These are phyloP conservation scores for Apiospora malaysiana DNA, from an alignment of 2,329 filamentous ascomycete genomes.

Conservation along the genomic window DNA sequence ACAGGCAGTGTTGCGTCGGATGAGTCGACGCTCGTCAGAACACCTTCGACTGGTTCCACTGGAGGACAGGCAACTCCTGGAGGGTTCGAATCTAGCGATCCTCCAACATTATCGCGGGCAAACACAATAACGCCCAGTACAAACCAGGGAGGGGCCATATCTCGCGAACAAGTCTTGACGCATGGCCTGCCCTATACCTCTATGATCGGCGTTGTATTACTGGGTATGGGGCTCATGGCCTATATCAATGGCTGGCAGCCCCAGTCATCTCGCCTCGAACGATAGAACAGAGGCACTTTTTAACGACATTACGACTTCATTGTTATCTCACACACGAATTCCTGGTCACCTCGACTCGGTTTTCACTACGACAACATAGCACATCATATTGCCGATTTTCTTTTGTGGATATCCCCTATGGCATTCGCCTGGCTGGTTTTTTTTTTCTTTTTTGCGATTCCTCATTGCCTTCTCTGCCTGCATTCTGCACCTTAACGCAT, in stretches of 20 bases:
- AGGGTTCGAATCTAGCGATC: conserved; percentile 42
- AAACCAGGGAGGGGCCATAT: conserved; percentile 45
- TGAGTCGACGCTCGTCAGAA: conserved; percentile 28
- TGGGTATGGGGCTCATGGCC: conserved; percentile 85
- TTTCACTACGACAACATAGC: conserved; percentile 9
- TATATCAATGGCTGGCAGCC: conserved; percentile 78
- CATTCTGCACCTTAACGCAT: conserved; percentile 13
- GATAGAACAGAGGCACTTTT: background rate
- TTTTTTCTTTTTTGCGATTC: background rate
- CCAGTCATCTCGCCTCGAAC: conserved; percentile 17
- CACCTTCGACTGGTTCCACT: conserved; percentile 34
- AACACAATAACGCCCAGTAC: conserved; percentile 56
- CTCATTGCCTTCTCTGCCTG: background rate
- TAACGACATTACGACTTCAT: conserved; percentile 21
- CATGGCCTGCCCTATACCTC: conserved; percentile 77
- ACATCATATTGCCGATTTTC: conserved; percentile 7
- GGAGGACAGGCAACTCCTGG: conserved; percentile 28
- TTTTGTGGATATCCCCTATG: conserved; percentile 22
- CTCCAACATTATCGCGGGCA: conserved; percentile 52
- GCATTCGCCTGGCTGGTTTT: conserved; percentile 8
- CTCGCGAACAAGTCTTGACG: conserved; percentile 52
- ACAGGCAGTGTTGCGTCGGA: conserved; percentile 28
- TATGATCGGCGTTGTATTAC: conserved; percentile 80
- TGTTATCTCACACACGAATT: conserved; percentile 1
- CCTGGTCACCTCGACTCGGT: conserved; percentile 1